Base-by-base conservation (phyloP, 1,139 yeast genomes). In the Trichomonascaceae sp. region DNA sequence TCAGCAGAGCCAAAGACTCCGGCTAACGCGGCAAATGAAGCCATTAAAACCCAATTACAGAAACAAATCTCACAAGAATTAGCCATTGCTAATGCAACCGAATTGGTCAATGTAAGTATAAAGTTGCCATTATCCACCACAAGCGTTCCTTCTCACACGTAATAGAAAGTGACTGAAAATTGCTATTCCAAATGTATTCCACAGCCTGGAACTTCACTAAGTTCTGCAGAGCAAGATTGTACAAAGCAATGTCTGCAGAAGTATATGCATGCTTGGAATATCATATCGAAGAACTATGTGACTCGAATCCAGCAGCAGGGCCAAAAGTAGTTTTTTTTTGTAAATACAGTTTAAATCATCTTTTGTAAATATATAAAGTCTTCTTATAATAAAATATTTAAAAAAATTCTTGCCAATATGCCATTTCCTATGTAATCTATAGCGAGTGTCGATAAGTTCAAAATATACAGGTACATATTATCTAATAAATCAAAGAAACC, bases 251-350 rank as follows among this genome's bases (percentile, higher is more conserved):
- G 97, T 69, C 78, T 87, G 66, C 85, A 85, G 60, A 90, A 89
- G 73, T 90, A 88, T 72, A 85, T 90, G 95, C 80, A 87, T 70
- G 83, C 95, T 44, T 90, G 96, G 96, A 89, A 89, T 66, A 77
- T 85, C 53, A 76, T 90, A 53, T 87, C 96, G 32, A 83, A 82
- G 69, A 75, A 88, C 13, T 89, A 89, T 69, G 81, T 88, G 53
- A 69, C 82, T 24, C 80, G 96, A 70, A 85, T 89, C 63, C 93
- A 85, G 65, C 47, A 47, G 36, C 52, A 43, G 44, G 45, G 45
- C 13, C 24, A 46, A 45, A 49, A 52, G 24, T 53, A 50, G 39
- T 51, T 44, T 27, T 30, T 19, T 27, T 39, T 53, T 45, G 46
- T 18, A 44, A 44, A 19, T 22, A 44, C n/a, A 43, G 9, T 2